Evolutionary conservation across 2,329 filamentous ascomycete species (phyloP), one percentile per base, ranked within the genome.

Genomic region (Diplodia seriata): DNA sequence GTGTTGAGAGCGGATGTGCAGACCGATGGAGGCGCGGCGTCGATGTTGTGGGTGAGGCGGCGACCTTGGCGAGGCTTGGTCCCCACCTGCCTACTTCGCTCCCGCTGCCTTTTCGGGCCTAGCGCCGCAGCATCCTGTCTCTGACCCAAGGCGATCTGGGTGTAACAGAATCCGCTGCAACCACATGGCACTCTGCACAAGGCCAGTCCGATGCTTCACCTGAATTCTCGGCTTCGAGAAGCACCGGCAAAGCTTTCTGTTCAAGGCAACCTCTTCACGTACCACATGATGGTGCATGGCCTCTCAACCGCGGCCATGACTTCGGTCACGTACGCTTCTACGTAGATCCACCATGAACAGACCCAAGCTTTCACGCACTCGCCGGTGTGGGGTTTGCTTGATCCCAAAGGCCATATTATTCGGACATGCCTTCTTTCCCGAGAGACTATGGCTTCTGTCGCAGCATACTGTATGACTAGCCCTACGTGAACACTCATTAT

Each of bases 21-120:
- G 55, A n/a, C 12, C 1, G 29, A 36, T 26, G 40, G 9, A 50
- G 40, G 15, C 4, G 14, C 9, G 26, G 26, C 26, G 57, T 62
- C 36, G 53, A 33, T 55, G 57, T 33, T 62, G 57, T 62, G 40
- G 15, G 40, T 18, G 15, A 20, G 38, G 57, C 43, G 26, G 7
- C 29, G 40, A n/a, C 7, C 40, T 62, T 62, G 43, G 57, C 57
- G 57, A 62, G 26, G 43, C 57, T 49, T 62, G 43, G 50, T 50
- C 49, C 23, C 15, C 38, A 9, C 36, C 23, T 50, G 33, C 23
- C 15, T 38, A 15, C 36, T 15, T 40, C 38, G 20, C 36, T 29
- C 36, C 23, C 14, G 20, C 7, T 59, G 4, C 38, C 55, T 20
- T 62, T 36, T 50, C 18, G 6, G 57, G 53, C 1, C 43, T 62